These are phyloP conservation scores for Cylindrodendrum hubeiense DNA, from an alignment of 2,329 filamentous ascomycete species.

Conservation along the genomic window DNA sequence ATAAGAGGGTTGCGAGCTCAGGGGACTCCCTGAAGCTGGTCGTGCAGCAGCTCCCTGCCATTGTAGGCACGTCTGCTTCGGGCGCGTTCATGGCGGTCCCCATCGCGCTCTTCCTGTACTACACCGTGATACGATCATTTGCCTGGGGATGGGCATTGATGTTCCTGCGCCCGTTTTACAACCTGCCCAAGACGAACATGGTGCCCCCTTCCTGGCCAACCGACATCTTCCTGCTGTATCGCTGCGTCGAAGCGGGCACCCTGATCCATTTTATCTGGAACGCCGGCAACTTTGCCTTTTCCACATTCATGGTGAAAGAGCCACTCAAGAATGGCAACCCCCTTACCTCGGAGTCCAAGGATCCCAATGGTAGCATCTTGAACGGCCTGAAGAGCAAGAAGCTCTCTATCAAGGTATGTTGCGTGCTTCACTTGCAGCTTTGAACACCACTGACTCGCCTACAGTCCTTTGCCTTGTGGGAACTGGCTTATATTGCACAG, in stretches of 20 bases:
- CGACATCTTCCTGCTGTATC: conserved; percentile 66
- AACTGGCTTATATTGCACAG: conserved; percentile 83
- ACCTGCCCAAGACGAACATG: conserved; percentile 78
- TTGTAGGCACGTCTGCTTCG: conserved; percentile 54
- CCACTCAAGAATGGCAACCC: conserved; percentile 88
- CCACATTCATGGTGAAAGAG: conserved; percentile 81
- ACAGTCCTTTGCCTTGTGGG: conserved; percentile 90
- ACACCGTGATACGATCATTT: conserved; percentile 69
- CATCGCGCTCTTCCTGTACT: conserved; percentile 70
- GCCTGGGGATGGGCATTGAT: conserved; percentile 79
- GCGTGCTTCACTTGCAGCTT: not conserved
- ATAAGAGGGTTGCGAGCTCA: conserved; percentile 40
- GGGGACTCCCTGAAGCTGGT: conserved; percentile 52
- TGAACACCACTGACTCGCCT: conserved; percentile 33
- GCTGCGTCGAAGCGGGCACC: conserved; percentile 71
- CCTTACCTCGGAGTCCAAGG: conserved; percentile 86
- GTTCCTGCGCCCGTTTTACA: conserved; percentile 80
- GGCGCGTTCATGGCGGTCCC: conserved; percentile 56
- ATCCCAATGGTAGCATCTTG: conserved; percentile 90
- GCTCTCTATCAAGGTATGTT: conserved; percentile 75
- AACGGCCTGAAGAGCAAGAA: conserved; percentile 89
- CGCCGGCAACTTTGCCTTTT: conserved; percentile 81
- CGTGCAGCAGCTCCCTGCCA: conserved; percentile 52
- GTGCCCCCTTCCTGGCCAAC: conserved; percentile 70
- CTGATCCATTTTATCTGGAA: conserved; percentile 82